phyloP scores from a whole-genome alignment of 441 rosid genomes.

The Syzygium malaccense region DNA sequence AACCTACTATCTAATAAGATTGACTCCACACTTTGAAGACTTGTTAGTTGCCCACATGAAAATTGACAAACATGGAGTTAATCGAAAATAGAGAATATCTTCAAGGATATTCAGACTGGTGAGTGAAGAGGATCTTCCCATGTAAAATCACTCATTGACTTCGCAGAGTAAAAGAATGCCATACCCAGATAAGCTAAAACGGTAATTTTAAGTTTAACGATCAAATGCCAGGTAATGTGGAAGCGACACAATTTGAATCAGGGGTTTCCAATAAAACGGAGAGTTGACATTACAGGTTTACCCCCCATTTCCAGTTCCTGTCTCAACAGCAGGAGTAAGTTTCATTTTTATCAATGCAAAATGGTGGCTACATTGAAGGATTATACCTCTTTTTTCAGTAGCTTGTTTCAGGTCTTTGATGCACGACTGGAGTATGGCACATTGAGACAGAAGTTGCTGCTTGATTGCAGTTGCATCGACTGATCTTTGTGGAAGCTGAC shows the following conservation, averaged over 20 bases:
- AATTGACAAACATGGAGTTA: background rate
- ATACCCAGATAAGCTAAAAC: background rate
- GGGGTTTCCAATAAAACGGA: background rate
- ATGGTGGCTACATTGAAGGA: background rate
- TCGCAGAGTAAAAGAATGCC: background rate
- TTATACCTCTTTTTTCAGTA: constrained; percentile 73
- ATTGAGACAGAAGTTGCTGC: constrained; percentile 85
- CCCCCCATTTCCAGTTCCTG: background rate
- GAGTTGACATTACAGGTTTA: background rate
- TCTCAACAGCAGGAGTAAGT: background rate
- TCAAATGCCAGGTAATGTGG: background rate
- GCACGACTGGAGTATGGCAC: constrained; percentile 83
- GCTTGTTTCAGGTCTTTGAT: constrained; percentile 74
- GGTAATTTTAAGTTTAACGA: background rate
- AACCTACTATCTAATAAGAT: background rate
- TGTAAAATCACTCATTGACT: background rate
- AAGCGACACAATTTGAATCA: background rate
- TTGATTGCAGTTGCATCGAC: constrained; percentile 60
- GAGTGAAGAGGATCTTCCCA: background rate
- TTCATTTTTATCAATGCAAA: background rate
- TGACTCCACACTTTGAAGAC: background rate
- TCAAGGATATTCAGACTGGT: background rate
- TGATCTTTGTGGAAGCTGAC: constrained; percentile 78
- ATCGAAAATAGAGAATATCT: background rate
- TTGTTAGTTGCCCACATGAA: background rate